Evolutionary conservation across 2,329 filamentous ascomycete genomes (phyloP).

Genomic region (Teratosphaeriaceae sp.): DNA sequence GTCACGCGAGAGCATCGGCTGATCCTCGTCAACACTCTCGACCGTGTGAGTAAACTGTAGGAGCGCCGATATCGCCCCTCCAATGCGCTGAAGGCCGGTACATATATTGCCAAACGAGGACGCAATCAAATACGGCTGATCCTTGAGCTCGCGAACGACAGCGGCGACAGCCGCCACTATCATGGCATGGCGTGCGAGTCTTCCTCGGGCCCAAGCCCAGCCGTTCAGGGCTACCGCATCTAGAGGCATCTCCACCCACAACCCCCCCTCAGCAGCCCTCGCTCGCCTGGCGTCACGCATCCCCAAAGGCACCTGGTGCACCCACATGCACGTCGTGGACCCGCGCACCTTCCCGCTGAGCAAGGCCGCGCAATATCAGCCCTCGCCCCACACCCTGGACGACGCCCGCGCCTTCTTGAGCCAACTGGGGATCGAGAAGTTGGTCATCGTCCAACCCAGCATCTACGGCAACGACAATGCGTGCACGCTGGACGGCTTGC

Average conservation of each 20-base stretch:
- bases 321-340: conserved; percentile 58
- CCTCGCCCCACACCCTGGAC: conserved; percentile 43
- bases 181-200: neutral
- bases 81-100: too few relatives aligned
- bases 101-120: too few relatives aligned
- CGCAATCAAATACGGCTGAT: too few relatives aligned
- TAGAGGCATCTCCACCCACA: neutral
- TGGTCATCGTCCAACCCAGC: conserved; percentile 54
- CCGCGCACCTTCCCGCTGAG: conserved; percentile 45
- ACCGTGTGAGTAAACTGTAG: too few relatives aligned
- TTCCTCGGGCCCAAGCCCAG: neutral
- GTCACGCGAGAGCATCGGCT: too few relatives aligned
- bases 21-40: too few relatives aligned
- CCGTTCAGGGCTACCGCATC: neutral
- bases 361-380: conserved; percentile 45
- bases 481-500: conserved; percentile 51
- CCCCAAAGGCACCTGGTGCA: conserved; percentile 50
- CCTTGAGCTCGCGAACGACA: too few relatives aligned
- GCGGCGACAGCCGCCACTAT: too few relatives aligned
- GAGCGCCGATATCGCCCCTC: conserved; percentile 3
- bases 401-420: conserved; percentile 48
- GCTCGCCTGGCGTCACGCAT: conserved; percentile 24
- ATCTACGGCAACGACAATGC: conserved; percentile 57
- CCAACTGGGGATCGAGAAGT: conserved; percentile 46
- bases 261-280: conserved; percentile 4